phyloP scores from a whole-genome alignment of 1,284 basidiomycete species.

The Mixia osmundae region DNA sequence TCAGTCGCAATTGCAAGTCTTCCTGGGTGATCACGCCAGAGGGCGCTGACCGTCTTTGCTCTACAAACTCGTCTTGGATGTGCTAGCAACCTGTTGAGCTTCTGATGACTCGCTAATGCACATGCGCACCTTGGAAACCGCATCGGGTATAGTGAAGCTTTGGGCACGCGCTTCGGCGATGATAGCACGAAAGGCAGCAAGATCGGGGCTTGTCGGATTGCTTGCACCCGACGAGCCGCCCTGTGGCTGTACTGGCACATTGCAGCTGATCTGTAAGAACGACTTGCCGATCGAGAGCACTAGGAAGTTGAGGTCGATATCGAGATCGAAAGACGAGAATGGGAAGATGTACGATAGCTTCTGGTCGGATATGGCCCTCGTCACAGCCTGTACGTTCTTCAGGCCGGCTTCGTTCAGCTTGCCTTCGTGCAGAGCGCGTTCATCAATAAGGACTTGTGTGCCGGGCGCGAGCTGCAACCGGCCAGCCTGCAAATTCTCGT shows the following conservation, averaged over 20 bases:
- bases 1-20: conserved; percentile 17
- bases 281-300: conserved; percentile 38
- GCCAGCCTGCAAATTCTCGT: conserved; percentile 50
- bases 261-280: conserved; percentile 17
- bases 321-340: conserved; percentile 45
- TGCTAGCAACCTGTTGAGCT: conserved; percentile 34
- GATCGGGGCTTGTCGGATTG: conserved; percentile 2
- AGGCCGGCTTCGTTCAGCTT: conserved; percentile 30
- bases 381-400: conserved; percentile 41
- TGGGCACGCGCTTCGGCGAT: conserved; percentile 4
- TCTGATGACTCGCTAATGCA: conserved; percentile 38
- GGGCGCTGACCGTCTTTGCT: conserved; percentile 28
- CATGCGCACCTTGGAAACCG: conserved; percentile 11
- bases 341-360: conserved; percentile 58
- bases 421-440: conserved; percentile 12
- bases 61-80: conserved; percentile 50
- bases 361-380: conserved; percentile 41
- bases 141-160: conserved; percentile 11
- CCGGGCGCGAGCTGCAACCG: conserved; percentile 45
- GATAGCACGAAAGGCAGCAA: conserved; percentile 12
- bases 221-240: neutral
- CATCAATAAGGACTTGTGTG: conserved; percentile 37
- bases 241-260: conserved; percentile 13
- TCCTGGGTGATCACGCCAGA: conserved; percentile 15
- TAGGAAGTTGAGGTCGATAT: conserved; percentile 44